These are phyloP conservation scores for Ustilago curta DNA, from an alignment of 1,284 basidiomycete species.

Conservation along the genomic window DNA sequence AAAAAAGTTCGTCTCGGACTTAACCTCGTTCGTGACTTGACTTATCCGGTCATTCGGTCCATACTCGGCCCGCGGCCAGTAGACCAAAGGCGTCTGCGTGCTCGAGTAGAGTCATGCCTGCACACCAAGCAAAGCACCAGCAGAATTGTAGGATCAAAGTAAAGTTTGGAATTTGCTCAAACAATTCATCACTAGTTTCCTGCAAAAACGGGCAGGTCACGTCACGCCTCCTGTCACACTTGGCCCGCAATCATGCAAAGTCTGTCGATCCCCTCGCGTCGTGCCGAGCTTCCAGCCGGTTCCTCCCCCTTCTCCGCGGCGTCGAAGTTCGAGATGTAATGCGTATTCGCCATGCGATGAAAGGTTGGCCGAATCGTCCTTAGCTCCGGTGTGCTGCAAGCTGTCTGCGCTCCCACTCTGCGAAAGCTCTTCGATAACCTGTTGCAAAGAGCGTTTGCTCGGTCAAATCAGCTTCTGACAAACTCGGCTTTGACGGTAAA, in stretches of 20 bases:
- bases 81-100: neutral
- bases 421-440: slow-evolving; percentile 39
- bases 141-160: no score
- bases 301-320: slow-evolving; percentile 18
- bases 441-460: neutral
- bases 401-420: slow-evolving; percentile 24
- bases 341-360: neutral
- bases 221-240: slow-evolving; percentile 25
- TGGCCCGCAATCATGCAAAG: neutral
- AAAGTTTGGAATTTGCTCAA: neutral
- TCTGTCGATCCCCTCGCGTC: slow-evolving; percentile 3
- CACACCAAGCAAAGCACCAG: no score
- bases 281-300: slow-evolving; percentile 6
- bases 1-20: slow-evolving; percentile 9
- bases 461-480: slow-evolving; percentile 1
- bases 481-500: neutral
- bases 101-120: no score
- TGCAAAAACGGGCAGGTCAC: neutral
- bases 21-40: neutral
- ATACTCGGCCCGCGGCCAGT: neutral
- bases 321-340: no score
- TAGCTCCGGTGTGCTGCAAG: slow-evolving; percentile 1
- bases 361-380: neutral
- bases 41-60: neutral
- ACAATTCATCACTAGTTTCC: no score